A percentile compares a stretch with the other conserved stretches of the same genome.
Conservation (phyloP, 768 basidiomycete species). For the Auriscalpium orientale region DNA sequence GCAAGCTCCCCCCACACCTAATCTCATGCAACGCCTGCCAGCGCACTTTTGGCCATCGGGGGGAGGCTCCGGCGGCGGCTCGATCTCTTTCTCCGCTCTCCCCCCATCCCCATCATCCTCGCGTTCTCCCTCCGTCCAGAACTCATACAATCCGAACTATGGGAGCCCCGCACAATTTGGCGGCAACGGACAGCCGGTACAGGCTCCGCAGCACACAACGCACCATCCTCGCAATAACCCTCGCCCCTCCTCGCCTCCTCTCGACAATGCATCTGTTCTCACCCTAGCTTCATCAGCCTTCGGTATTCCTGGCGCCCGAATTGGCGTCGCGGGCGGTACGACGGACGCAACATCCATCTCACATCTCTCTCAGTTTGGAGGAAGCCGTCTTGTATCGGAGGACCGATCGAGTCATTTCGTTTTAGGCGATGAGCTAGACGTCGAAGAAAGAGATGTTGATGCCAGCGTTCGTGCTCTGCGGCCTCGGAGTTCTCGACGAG, state of each 20-base stretch:
- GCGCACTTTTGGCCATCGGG: constrained; percentile 50
- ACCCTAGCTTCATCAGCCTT: constrained; percentile 94
- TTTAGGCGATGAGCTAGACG: constrained; percentile 35
- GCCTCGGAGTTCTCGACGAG: constrained; percentile 76
- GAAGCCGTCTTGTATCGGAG: constrained; percentile 26
- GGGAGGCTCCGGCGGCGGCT: constrained; percentile 43
- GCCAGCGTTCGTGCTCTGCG: constrained; percentile 88
- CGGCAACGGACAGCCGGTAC: constrained; percentile 34
- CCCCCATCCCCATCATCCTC: constrained; percentile 43
- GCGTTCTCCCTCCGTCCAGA: constrained; percentile 28
- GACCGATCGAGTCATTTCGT: constrained; percentile 65
- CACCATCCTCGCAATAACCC: constrained; percentile 96
- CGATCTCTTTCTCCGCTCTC: constrained; percentile 70
- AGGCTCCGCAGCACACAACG: constrained; percentile 84
- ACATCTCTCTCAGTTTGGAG: constrained; percentile 44
- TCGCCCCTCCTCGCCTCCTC: constrained; percentile 81
- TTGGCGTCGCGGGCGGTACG: constrained; percentile 23
- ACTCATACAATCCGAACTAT: constrained; percentile 14
- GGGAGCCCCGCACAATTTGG: constrained; percentile 11
- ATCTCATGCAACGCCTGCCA: constrained; percentile 41
- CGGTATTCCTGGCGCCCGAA: constrained; percentile 55
- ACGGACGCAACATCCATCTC: constrained; percentile 53
- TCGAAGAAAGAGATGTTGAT: constrained; percentile 56
- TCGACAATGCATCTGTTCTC: constrained; percentile 86
- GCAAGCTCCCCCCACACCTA: constrained; percentile 63